Conservation (phyloP, 495 filamentous ascomycete genomes). For the Neurospora discreta region DNA sequence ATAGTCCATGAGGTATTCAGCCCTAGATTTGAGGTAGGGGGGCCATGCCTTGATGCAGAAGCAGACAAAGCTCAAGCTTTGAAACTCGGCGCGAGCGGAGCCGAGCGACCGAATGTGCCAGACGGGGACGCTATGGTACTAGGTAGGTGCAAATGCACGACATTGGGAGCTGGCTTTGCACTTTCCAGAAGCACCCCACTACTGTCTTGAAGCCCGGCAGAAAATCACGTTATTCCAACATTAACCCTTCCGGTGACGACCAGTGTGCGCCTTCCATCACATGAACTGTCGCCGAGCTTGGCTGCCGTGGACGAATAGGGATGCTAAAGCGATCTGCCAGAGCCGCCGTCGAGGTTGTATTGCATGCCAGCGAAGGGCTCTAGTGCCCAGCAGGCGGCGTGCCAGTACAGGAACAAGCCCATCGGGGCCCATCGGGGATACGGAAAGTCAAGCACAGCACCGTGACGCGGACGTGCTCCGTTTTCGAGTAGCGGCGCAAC, state of each 20-base stretch:
- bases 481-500: not conserved
- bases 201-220: not conserved
- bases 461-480: not conserved
- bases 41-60: not conserved
- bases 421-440: not conserved
- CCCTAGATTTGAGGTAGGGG: not conserved
- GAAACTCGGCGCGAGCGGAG: not conserved
- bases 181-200: not conserved
- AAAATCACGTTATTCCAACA: not conserved
- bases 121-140: not conserved
- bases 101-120: not conserved
- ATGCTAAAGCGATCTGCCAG: not conserved
- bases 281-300: not conserved
- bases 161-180: not conserved
- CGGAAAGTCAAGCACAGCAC: not conserved
- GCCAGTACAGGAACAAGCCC: not conserved
- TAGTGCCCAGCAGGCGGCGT: not conserved
- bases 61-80: not conserved
- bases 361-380: not conserved
- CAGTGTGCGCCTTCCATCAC: not conserved
- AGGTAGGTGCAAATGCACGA: not conserved
- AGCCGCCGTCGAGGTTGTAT: not conserved
- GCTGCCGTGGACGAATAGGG: not conserved
- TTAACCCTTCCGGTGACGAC: not conserved
- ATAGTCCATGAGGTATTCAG: not conserved